phyloP scores from a whole-genome alignment of 2,329 filamentous ascomycete species.

The Cladosporium halotolerans region DNA sequence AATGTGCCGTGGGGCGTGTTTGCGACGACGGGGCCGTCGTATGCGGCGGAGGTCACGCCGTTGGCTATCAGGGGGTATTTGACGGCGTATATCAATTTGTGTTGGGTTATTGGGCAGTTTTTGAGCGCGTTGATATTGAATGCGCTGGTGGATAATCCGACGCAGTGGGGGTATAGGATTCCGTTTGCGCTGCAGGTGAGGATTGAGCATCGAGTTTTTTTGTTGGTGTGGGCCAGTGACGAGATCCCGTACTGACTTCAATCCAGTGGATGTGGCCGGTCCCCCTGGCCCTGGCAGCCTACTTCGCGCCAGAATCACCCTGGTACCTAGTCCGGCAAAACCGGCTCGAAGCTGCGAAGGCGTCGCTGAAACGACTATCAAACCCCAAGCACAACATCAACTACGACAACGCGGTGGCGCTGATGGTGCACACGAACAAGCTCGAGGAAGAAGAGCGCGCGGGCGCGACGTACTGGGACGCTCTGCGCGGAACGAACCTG shows the following conservation, averaged over 20 bases:
- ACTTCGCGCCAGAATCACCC: slow-evolving; percentile 19
- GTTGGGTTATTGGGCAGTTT: slow-evolving; percentile 35
- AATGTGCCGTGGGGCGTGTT: slow-evolving; percentile 57
- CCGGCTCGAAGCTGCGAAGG: slow-evolving; percentile 15
- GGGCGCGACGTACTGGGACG: slow-evolving; percentile 31
- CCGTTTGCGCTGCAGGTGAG: slow-evolving; percentile 34
- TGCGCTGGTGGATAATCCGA: slow-evolving; percentile 23
- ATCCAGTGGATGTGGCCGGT: slow-evolving; percentile 38
- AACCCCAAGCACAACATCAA: slow-evolving; percentile 21
- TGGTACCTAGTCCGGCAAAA: slow-evolving; percentile 20
- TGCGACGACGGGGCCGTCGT: slow-evolving; percentile 54
- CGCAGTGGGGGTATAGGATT: slow-evolving; percentile 33
- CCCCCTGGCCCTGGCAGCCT: slow-evolving; percentile 23
- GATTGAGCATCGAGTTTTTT: background rate
- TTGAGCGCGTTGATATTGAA: slow-evolving; percentile 30
- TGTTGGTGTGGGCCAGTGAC: background rate
- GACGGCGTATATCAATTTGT: slow-evolving; percentile 48
- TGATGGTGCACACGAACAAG: slow-evolving; percentile 34
- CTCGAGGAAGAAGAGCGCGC: slow-evolving; percentile 26
- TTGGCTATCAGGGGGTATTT: slow-evolving; percentile 40
- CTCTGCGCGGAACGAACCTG: slow-evolving; percentile 38
- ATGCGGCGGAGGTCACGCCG: slow-evolving; percentile 46
- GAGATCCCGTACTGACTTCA: background rate
- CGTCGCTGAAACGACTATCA: slow-evolving; percentile 13
- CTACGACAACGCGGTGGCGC: slow-evolving; percentile 29